Conservation (phyloP, 371 early-diverging fungal genomes). For the Rhizopus microsporus region DNA sequence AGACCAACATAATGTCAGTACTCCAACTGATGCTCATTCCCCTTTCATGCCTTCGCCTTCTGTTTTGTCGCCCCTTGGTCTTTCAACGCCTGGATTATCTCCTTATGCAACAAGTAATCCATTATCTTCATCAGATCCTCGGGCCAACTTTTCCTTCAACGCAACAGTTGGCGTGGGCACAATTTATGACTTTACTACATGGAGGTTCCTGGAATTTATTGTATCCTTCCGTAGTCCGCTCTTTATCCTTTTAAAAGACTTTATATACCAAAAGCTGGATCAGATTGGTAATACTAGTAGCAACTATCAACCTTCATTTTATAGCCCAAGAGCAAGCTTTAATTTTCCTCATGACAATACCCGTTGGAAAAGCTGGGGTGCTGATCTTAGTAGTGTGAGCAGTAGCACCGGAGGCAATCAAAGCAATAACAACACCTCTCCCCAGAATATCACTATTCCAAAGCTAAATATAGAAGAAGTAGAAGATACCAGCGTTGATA, state of each 20-base stretch:
- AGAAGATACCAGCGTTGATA: slow-evolving; percentile 7
- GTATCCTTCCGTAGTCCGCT: slow-evolving; percentile 52
- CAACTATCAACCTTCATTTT: slow-evolving; percentile 9
- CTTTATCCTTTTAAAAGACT: slow-evolving; percentile 50
- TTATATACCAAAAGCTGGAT: slow-evolving; percentile 49
- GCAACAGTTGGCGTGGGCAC: slow-evolving; percentile 18
- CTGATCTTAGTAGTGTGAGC: slow-evolving; percentile 2
- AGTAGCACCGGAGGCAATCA: neutral
- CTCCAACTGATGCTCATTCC: neutral
- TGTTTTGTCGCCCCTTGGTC: slow-evolving; percentile 19
- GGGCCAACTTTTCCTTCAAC: slow-evolving; percentile 13
- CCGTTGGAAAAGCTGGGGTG: slow-evolving; percentile 38
- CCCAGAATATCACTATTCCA: slow-evolving; percentile 8
- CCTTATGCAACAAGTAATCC: slow-evolving; percentile 3
- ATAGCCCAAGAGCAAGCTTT: slow-evolving; percentile 16
- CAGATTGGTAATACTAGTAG: slow-evolving; percentile 16
- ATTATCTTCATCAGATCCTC: slow-evolving; percentile 5
- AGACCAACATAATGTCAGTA: slow-evolving; percentile 11
- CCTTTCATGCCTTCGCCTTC: neutral
- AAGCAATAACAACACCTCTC: neutral
- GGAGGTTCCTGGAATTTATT: slow-evolving; percentile 61
- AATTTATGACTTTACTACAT: slow-evolving; percentile 53
- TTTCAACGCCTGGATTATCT: slow-evolving; percentile 13
- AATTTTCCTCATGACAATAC: slow-evolving; percentile 6
- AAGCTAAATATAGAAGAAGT: slow-evolving; percentile 14